Evolutionary conservation across 2,329 filamentous ascomycete genomes (phyloP).

Genomic region (Neonectria neomacrospora): DNA sequence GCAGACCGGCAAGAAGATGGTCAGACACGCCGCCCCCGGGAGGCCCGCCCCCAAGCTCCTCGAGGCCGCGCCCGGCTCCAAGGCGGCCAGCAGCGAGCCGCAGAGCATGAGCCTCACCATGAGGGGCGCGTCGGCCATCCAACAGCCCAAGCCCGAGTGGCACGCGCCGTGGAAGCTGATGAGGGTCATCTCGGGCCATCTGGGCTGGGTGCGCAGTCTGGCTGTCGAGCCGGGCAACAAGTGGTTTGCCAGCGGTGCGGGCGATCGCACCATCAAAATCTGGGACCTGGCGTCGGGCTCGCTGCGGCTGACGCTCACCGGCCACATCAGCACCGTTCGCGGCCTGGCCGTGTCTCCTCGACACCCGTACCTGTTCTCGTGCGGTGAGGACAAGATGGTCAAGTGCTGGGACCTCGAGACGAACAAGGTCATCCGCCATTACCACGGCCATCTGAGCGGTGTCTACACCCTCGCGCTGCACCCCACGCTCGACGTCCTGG

Average conservation of each 20-base stretch:
- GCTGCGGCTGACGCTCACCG: constrained; percentile 87
- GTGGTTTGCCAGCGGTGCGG: constrained; percentile 96
- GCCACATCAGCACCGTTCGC: constrained; percentile 92
- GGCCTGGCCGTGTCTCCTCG: constrained; percentile 91
- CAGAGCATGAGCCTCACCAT: constrained; percentile 49
- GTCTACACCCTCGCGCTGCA: constrained; percentile 96
- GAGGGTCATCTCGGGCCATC: constrained; percentile 94
- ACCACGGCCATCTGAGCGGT: constrained; percentile 95
- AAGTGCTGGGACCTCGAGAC: constrained; percentile 99
- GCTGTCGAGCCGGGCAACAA: constrained; percentile 96
- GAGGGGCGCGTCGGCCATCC: constrained; percentile 44
- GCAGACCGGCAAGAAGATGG: constrained; percentile 46
- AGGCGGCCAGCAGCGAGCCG: constrained; percentile 38
- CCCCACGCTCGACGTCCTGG: constrained; percentile 91
- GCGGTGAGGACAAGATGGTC: constrained; percentile 99
- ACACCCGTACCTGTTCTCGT: constrained; percentile 97
- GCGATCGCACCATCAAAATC: constrained; percentile 97
- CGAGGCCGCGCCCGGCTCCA: constrained; percentile 49
- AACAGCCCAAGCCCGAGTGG: constrained; percentile 84
- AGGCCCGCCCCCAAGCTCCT: constrained; percentile 53
- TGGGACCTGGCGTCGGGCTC: constrained; percentile 93
- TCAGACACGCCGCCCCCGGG: constrained; percentile 61
- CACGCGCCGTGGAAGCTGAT: constrained; percentile 98
- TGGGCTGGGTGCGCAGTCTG: constrained; percentile 92
- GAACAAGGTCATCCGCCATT: constrained; percentile 99